phyloP scores from a whole-genome alignment of 2,329 filamentous ascomycete species.

The Aaosphaeria pasadenensis region DNA sequence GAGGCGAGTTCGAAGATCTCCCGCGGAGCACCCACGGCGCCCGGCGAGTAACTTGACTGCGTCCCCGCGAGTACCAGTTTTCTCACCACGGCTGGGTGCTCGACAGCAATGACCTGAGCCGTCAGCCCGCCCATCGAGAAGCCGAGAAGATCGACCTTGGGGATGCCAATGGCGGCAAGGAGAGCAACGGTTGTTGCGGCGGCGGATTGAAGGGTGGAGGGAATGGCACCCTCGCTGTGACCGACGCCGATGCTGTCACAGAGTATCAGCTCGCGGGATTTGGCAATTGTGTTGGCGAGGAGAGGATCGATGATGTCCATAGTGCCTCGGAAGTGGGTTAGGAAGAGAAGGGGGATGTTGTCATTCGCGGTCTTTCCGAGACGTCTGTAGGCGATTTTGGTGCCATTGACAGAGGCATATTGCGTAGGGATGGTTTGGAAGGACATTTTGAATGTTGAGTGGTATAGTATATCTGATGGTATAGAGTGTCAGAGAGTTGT shows the following conservation, averaged over 20 bases:
- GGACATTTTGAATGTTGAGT: too few species aligned
- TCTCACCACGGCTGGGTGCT: neutral
- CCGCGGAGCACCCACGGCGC: neutral
- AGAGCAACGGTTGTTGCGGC: neutral
- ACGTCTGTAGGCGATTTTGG: neutral
- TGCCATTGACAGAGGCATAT: neutral
- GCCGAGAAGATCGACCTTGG: slow-evolving; percentile 2
- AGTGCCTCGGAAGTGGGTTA: slow-evolving; percentile 3
- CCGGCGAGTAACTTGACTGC: neutral
- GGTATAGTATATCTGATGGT: too few species aligned
- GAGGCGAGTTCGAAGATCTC: neutral
- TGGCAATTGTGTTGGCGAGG: slow-evolving; percentile 2
- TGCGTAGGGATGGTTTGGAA: neutral
- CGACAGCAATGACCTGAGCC: slow-evolving; percentile 1
- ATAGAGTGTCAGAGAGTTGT: too few species aligned
- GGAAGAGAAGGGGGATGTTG: slow-evolving; percentile 2
- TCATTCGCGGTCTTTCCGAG: neutral
- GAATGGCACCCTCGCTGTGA: neutral
- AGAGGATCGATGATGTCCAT: slow-evolving; percentile 4
- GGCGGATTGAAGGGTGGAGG: neutral
- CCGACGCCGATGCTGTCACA: slow-evolving; percentile 3
- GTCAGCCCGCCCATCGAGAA: slow-evolving; percentile 2
- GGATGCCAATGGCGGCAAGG: neutral
- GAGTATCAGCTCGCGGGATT: neutral
- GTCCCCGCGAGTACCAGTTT: neutral